Base-by-base conservation (phyloP, 1,284 basidiomycete genomes). In the Tausonia pullulans region DNA sequence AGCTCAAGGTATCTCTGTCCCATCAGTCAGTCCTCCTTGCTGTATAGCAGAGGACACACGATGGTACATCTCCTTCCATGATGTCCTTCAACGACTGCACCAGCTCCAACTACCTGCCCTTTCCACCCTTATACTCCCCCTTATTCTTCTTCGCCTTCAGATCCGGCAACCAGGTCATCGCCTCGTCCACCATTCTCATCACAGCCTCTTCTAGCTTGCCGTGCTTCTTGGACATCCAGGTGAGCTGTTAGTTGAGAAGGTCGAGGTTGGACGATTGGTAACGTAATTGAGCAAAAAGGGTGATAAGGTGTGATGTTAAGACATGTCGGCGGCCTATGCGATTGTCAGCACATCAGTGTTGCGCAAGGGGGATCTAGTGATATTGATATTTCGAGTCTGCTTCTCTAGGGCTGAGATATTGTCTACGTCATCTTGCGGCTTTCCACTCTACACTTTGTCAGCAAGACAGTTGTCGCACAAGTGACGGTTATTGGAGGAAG, bases 121-220 rank as follows among this genome's bases (percentile, higher is more conserved):
- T 77, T 27, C n/a, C n/a, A n/a, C n/a, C n/a, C n/a, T n/a, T n/a
- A n/a, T n/a, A n/a, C n/a, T n/a, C n/a, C n/a, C n/a, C n/a, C 27
- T 27, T 27, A 27, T 87, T 87, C 67, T 85, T 82, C 58, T 80
- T 79, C 70, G 81, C 75, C 72, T 84, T 83, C 66, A 93, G 80
- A 58, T 86, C 84, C 7, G 87, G 84, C 60, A 96, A 77, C 84
- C 87, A 95, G 6, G 77, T 79, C 78, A 93, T 88, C 2, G 84
- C 82, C 69, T 84, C 83, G 72, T 96, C 92, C 7, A 98, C 93
- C 78, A 99, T 88, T 13, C 86, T 83, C 71, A 94, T 89, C 39
- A 93, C 86, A 0, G 87, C 88, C 67, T 84, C 88, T 75, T 98
- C 96, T 68, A 98, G 80, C 74, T 99, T 96, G 0, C 96, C 96